phyloP scores from a whole-genome alignment of 2,329 filamentous ascomycete species.

The Fusarium gaditjirri region DNA sequence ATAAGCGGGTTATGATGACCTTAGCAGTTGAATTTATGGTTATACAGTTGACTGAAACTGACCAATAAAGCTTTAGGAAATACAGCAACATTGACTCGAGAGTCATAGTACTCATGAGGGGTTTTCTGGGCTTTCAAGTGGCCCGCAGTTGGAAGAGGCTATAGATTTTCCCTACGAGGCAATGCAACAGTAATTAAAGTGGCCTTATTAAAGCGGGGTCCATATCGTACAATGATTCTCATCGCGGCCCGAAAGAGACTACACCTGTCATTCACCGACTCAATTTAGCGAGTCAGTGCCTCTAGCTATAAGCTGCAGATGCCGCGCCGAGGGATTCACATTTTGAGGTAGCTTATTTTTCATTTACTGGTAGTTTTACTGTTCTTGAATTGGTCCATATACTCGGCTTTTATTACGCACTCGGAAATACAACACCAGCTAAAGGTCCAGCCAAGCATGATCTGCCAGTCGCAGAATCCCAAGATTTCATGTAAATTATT shows the following conservation, averaged over 20 bases:
- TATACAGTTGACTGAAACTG: rapidly evolving
- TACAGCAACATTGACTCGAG: rapidly evolving
- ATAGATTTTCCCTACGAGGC: rapidly evolving
- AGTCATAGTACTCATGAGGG: neutral
- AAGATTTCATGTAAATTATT: neutral
- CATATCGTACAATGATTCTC: neutral
- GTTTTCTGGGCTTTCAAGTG: neutral
- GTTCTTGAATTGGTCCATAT: neutral
- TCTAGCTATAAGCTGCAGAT: too few relatives aligned
- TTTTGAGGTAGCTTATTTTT: neutral
- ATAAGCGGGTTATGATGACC: neutral
- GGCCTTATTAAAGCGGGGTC: neutral
- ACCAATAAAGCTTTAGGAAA: neutral
- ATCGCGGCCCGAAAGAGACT: neutral
- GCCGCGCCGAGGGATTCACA: neutral
- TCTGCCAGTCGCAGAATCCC: neutral
- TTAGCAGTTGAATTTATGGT: neutral
- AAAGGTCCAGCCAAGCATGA: neutral
- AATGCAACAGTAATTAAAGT: rapidly evolving
- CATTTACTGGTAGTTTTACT: neutral
- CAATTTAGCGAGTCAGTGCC: neutral
- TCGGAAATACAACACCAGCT: rapidly evolving
- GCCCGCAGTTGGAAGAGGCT: neutral
- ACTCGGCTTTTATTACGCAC: rapidly evolving
- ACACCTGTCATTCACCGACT: neutral